Evolutionary conservation across 192 early-diverging fungal genomes (phyloP).

Genomic region (Piromyces sp.): DNA sequence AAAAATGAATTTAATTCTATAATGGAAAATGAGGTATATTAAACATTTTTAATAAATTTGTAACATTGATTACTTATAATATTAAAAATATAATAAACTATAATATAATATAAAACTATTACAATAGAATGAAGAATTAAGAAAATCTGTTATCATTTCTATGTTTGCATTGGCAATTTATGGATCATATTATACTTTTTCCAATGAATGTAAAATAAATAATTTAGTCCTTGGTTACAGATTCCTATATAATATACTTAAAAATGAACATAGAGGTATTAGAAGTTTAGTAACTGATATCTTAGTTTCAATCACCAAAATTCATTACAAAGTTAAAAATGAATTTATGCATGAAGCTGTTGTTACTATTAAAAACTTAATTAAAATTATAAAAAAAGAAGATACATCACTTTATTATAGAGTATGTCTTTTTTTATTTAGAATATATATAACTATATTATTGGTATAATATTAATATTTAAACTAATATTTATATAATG

Average conservation of each 20-base stretch:
- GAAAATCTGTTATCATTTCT: conserved; percentile 20
- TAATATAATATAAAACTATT: too few relatives aligned
- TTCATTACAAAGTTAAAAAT: neutral
- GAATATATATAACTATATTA: too few relatives aligned
- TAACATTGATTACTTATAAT: too few relatives aligned
- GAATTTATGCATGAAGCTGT: neutral
- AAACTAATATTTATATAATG: too few relatives aligned
- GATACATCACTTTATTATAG: neutral
- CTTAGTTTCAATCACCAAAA: neutral
- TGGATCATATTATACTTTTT: conserved; percentile 22
- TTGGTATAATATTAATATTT: too few relatives aligned
- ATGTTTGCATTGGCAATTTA: conserved; percentile 25
- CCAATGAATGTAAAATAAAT: conserved; percentile 13
- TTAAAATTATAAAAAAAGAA: neutral
- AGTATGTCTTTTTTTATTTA: neutral
- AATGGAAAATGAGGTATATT: conserved; percentile 24
- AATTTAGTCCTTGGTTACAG: conserved; percentile 11
- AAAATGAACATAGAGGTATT: conserved; percentile 23
- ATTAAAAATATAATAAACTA: too few relatives aligned
- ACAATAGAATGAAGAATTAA: conserved; percentile 22
- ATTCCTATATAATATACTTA: conserved; percentile 24
- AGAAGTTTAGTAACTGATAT: neutral
- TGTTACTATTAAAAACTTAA: neutral
- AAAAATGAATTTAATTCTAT: conserved; percentile 25
- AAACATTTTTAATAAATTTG: too few relatives aligned